Conservation (phyloP, 2,329 filamentous ascomycete genomes). For the Diplodia scrobiculata region DNA sequence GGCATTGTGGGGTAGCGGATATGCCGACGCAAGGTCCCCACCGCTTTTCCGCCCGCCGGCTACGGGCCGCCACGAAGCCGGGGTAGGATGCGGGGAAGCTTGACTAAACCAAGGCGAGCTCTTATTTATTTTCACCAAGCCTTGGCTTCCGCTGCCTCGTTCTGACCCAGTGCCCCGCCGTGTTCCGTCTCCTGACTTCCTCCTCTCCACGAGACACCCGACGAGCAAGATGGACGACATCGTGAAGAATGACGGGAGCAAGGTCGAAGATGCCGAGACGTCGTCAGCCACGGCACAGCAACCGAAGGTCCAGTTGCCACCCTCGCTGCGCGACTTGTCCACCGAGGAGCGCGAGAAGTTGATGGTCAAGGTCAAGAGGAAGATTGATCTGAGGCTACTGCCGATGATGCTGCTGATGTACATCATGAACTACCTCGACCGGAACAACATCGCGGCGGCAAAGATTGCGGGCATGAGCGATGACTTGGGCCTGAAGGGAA, state of each 20-base stretch:
- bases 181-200: background rate
- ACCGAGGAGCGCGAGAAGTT: background rate
- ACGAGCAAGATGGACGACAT: conserved; percentile 3
- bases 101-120: background rate
- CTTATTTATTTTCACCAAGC: conserved; percentile 18
- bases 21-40: background rate
- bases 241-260: conserved; percentile 4
- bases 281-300: background rate
- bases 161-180: background rate
- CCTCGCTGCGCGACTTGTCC: background rate
- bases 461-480: conserved; percentile 41
- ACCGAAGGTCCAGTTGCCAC: background rate
- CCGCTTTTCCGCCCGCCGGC: conserved; percentile 9
- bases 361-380: conserved; percentile 1
- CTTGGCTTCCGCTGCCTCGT: conserved; percentile 5
- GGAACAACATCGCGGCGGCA: conserved; percentile 42
- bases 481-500: conserved; percentile 38
- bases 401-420: conserved; percentile 74
- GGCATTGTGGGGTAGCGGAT: conserved; percentile 3
- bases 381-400: conserved; percentile 66
- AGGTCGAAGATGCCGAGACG: conserved; percentile 17
- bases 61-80: background rate
- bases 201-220: background rate
- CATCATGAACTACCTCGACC: conserved; percentile 63
- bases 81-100: conserved; percentile 22